Evolutionary conservation across 495 filamentous ascomycete species (phyloP), one percentile per base, ranked within the genome.

Genomic region (Hypoxylon rickii): DNA sequence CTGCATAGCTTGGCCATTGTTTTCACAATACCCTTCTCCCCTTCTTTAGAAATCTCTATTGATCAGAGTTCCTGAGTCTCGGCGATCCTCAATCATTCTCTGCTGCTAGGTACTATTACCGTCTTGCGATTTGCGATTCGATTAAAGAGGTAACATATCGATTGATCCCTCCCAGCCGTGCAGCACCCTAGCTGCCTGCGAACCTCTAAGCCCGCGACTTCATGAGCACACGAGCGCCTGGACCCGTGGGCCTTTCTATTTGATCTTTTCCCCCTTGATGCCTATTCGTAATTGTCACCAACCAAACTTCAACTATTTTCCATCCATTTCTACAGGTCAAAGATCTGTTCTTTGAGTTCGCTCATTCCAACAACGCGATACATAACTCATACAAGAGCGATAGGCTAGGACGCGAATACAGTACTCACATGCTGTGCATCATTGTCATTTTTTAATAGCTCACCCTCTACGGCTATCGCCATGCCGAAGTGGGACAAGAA

Each of bases 401-500:
- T 11, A 32, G 8, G 6, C 20, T 11, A 26, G 31, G 45, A n/a
- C n/a, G n/a, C n/a, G n/a, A n/a, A 52, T 15, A 46, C n/a, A 31
- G 15, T 26, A 42, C 39, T 13, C 16, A n/a, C 21, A 11, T n/a
- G 13, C 29, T 31, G 46, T 41, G 47, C 38, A 44, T 46, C 20
- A 11, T 18, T 7, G 32, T 34, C 15, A 26, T 37, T 19, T 12
- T 13, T 22, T 53, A 17, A n/a, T 47, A 51, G 42, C 41, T 55
- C 22, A 32, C 49, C 46, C 53, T 44, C 11, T 24, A 19, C 37
- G 43, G 11, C 20, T 21, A 58, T 63, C 70, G 85, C 58, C 32
- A 93, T 93, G 89, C 87, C 86, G 52, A 90, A 89, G 72, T 72
- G 81, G 47, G 89, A 93, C 58, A 76, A 83, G 55, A 79, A 79